Percentiles rank a stretch among this genome's conserved stretches.
Conservation (phyloP, 106 monocot genomes). For the Dendrobium huoshanense region DNA sequence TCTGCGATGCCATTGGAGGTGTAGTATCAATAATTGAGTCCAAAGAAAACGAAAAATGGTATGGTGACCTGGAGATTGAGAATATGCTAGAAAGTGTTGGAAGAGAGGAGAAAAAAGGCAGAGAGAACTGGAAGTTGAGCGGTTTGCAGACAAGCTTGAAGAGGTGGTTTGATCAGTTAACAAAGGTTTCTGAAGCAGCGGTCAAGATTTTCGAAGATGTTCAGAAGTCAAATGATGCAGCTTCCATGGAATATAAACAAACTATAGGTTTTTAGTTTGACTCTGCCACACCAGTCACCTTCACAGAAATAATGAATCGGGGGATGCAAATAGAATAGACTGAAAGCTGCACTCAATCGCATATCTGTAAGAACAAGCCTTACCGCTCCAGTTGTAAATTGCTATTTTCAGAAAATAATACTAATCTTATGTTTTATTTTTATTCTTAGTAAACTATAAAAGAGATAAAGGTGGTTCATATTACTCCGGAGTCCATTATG, state of each 20-base stretch:
- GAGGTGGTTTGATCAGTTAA: conserved; percentile 37
- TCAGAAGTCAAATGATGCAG: conserved; percentile 31
- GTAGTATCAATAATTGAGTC: conserved; percentile 21
- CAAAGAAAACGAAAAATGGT: no score
- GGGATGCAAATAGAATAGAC: no score
- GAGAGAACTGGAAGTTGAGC: conserved; percentile 10
- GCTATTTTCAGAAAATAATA: no score
- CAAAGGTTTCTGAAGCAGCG: conserved; percentile 65
- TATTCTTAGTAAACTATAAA: no score
- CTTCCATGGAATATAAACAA: conserved; percentile 26
- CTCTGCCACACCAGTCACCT: no score
- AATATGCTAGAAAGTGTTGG: neutral
- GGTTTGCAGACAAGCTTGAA: conserved; percentile 39
- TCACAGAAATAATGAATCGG: neutral
- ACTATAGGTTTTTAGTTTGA: no score
- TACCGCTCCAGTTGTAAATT: no score
- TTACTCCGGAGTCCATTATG: no score
- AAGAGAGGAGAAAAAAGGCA: conserved; percentile 9
- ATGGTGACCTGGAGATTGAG: conserved; percentile 7
- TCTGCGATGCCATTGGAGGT: conserved; percentile 36
- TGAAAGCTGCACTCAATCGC: no score
- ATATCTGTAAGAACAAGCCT: no score
- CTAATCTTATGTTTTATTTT: no score
- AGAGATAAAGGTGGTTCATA: no score
- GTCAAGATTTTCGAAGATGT: conserved; percentile 62